Evolutionary conservation across 1,139 yeast genomes (phyloP).

Genomic region (Pichia sp.): DNA sequence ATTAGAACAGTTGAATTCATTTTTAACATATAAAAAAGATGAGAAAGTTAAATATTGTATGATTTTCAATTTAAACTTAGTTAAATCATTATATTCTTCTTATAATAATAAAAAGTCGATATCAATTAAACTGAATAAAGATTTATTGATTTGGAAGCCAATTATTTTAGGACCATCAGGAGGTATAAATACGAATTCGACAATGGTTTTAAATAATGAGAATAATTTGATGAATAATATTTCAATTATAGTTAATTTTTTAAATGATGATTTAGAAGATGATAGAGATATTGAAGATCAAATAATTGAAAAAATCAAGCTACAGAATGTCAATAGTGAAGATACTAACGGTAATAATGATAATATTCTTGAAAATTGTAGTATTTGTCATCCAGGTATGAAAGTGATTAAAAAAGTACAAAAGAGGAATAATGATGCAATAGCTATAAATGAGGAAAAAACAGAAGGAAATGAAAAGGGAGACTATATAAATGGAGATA

Average conservation of each 20-base stretch:
- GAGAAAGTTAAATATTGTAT: conserved; percentile 49
- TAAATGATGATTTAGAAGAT: conserved; percentile 18
- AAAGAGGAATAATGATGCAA: conserved; percentile 5
- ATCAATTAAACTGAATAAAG: conserved; percentile 43
- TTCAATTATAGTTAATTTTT: conserved; percentile 14
- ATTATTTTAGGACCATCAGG: conserved; percentile 79
- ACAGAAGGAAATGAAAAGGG: not conserved
- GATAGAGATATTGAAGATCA: conserved; percentile 43
- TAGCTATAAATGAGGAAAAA: not conserved
- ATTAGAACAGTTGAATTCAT: conserved; percentile 60
- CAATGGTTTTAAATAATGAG: conserved; percentile 30
- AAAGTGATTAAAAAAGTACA: conserved; percentile 9
- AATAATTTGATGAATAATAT: conserved; percentile 43
- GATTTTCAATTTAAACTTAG: conserved; percentile 40
- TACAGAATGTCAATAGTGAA: conserved; percentile 31
- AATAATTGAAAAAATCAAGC: conserved; percentile 36
- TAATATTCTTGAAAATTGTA: not conserved
- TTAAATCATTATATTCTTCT: conserved; percentile 39
- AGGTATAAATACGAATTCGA: conserved; percentile 59
- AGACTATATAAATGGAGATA: conserved; percentile 11
- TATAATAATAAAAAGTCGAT: conserved; percentile 50
- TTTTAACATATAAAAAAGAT: conserved; percentile 1
- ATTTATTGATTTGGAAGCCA: conserved; percentile 68
- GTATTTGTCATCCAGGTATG: conserved; percentile 31
- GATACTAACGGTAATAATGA: conserved; percentile 12